Evolutionary conservation across 1,284 basidiomycete species (phyloP).

Genomic region (Veloboletus limbatus): DNA sequence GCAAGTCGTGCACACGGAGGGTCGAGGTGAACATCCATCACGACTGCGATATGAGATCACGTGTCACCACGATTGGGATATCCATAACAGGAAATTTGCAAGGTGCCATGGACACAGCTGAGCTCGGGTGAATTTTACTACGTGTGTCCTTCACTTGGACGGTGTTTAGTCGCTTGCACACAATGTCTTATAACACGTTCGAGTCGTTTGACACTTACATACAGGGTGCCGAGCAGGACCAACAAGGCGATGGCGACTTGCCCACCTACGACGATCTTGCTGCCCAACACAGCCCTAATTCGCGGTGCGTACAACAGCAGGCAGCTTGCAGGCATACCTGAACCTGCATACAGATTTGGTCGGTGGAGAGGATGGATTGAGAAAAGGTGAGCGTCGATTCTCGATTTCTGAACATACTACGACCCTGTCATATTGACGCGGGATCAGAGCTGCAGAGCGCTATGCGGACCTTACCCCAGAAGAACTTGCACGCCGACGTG

Average conservation of each 20-base stretch:
- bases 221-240: slow-evolving; percentile 55
- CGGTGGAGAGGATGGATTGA: slow-evolving; percentile 83
- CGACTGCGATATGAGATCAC: slow-evolving; percentile 9
- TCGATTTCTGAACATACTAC: not conserved
- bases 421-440: slow-evolving; percentile 9
- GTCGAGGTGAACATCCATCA: not conserved
- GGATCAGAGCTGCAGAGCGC: slow-evolving; percentile 71
- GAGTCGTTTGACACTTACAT: slow-evolving; percentile 24
- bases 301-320: slow-evolving; percentile 45
- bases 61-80: slow-evolving; percentile 1
- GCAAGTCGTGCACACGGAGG: not conserved
- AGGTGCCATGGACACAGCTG: not conserved
- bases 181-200: slow-evolving; percentile 24
- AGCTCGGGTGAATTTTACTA: too few species aligned
- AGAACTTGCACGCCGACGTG: slow-evolving; percentile 53
- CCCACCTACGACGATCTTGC: slow-evolving; percentile 77
- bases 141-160: not conserved
- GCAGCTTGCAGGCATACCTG: slow-evolving; percentile 6
- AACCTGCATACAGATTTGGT: slow-evolving; percentile 54
- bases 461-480: slow-evolving; percentile 63
- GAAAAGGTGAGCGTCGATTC: slow-evolving; percentile 55
- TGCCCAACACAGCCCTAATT: slow-evolving; percentile 70
- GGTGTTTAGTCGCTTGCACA: not conserved
- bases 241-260: slow-evolving; percentile 53
- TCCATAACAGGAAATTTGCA: slow-evolving; percentile 5